Evolutionary conservation across 2,329 filamentous ascomycete species (phyloP).

Genomic region (Chrysosphaeria jannelii): DNA sequence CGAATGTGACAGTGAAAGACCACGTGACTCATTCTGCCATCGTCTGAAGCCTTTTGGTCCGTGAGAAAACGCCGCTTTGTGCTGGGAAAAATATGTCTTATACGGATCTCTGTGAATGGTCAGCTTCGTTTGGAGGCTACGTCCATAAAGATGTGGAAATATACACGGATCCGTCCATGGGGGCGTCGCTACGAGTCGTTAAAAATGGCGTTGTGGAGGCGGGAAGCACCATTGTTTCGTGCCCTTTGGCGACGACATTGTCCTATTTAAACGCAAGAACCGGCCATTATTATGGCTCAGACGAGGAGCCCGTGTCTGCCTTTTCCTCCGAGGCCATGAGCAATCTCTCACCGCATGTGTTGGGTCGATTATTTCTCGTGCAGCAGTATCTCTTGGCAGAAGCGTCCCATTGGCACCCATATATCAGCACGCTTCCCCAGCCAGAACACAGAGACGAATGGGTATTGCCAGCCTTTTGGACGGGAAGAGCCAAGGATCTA

Average conservation of each 20-base stretch:
- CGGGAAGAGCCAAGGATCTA: slow-evolving; percentile 11
- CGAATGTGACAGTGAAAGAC: too few species aligned
- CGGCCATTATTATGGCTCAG: too few species aligned
- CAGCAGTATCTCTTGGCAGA: slow-evolving; percentile 29
- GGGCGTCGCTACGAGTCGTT: slow-evolving; percentile 23
- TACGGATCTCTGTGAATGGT: slow-evolving; percentile 11
- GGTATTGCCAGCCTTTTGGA: slow-evolving; percentile 31
- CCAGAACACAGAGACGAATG: slow-evolving; percentile 20
- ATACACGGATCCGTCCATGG: slow-evolving; percentile 17
- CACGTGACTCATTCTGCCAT: too few species aligned
- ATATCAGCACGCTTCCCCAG: slow-evolving; percentile 33
- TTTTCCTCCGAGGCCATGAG: slow-evolving; percentile 21
- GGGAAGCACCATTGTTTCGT: slow-evolving; percentile 18
- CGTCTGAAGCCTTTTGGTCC: too few species aligned
- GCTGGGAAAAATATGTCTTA: too few species aligned
- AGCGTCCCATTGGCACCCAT: slow-evolving; percentile 35
- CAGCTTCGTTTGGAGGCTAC: slow-evolving; percentile 13
- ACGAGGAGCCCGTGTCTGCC: too few species aligned
- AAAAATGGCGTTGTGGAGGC: slow-evolving; percentile 7
- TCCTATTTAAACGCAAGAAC: slow-evolving; percentile 29
- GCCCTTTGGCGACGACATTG: slow-evolving; percentile 21
- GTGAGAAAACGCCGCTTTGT: too few species aligned
- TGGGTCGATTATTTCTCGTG: slow-evolving; percentile 37
- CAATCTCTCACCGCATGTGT: slow-evolving; percentile 22
- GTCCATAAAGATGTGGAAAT: slow-evolving; percentile 22